Evolutionary conservation across 83 land plant species (phyloP).

Genomic region (Thuja plicata): DNA sequence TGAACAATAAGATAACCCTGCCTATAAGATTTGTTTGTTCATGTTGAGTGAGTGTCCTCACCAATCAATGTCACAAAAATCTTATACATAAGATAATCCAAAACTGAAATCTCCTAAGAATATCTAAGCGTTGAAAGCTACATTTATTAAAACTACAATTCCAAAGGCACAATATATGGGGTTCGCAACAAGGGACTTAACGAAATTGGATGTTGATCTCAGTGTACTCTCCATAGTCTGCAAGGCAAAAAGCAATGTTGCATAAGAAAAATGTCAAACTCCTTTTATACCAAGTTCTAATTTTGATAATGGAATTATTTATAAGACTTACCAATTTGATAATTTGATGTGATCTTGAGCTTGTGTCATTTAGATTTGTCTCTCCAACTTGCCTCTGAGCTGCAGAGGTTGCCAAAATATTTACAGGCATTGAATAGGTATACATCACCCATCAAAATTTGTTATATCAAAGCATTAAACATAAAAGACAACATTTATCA

Average conservation of each 20-base stretch:
- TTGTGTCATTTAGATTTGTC: slow-evolving; percentile 81
- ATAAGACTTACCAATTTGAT: slow-evolving; percentile 67
- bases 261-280: not conserved
- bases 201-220: slow-evolving; percentile 52
- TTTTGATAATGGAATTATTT: not conserved
- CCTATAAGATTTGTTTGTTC: not conserved
- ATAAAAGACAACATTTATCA: not conserved
- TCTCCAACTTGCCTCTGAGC: slow-evolving; percentile 96
- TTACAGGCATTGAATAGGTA: not conserved
- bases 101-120: not conserved
- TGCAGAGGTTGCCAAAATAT: slow-evolving; percentile 22
- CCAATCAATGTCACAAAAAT: not conserved
- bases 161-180: slow-evolving; percentile 46
- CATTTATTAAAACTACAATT: not conserved
- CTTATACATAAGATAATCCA: not conserved
- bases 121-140: not conserved
- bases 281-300: not conserved
- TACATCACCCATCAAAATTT: not conserved
- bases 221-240: slow-evolving; percentile 90
- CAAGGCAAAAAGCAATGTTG: not conserved
- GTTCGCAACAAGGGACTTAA: slow-evolving; percentile 82
- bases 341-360: slow-evolving; percentile 92
- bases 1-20: not conserved
- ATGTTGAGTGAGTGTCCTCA: not conserved
- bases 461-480: not conserved